Base-by-base conservation (phyloP, 1,139 yeast species). In the Scheffersomyces stambukii region DNA sequence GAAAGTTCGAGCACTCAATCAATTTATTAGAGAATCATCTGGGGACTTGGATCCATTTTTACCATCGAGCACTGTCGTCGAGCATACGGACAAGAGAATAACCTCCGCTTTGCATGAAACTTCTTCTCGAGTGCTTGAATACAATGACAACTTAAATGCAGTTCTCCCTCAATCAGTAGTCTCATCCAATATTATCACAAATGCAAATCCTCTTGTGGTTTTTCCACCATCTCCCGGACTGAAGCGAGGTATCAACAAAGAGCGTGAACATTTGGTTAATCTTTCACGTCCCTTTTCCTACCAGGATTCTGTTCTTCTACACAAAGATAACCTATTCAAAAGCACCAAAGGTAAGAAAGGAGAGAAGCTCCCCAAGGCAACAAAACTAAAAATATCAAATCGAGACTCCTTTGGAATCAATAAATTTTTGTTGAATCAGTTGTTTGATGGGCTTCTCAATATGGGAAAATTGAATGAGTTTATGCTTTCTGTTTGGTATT, bases 401-500 rank as follows among this genome's bases (percentile, higher is more conserved):
- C 30, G 23, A 6, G 10, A 3, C 11, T 10, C 9, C 3, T 7
- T 9, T 6, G n/a, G 36, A 40, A 4, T 44, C 46, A 35, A 64
- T 37, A 54, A 51, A 30, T 65, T 61, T 32, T 32, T 64, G 10
- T 42, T 64, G 22, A 52, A 51, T 35, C 45, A 47, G 14, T 45
- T 49, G 2, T 43, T 66, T 21, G 69, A 65, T 31, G 57, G 57
- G 2, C 45, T 67, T 16, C 29, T 51, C 13, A 48, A 51, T 15
- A 36, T 65, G 30, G 70, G 70, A 8, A 51, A 47, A 29, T 46
- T 52, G 13, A 41, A 46, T 9, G 66, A 61, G 30, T 60, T 59
- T 29, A 39, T 55, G 14, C 35, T 46, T 24, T 48, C 54, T 3
- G 40, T 55, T 16, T 62, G 64, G 65, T 54, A 50, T 23, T 29